Evolutionary conservation across 345 rosid species (phyloP), one percentile per base, ranked within the genome.

Genomic region (Aethionema arabicum): DNA sequence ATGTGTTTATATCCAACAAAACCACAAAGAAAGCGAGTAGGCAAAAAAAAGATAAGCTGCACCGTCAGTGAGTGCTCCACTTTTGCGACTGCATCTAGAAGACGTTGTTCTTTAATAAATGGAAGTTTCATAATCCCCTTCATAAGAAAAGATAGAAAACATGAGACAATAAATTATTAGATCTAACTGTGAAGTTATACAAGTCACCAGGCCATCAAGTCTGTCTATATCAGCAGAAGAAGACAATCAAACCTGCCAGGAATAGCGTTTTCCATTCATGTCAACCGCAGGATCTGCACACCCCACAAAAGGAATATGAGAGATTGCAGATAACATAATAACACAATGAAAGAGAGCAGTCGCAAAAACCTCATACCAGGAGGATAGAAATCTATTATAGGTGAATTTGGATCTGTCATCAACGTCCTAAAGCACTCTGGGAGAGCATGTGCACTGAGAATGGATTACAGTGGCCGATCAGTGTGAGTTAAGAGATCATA

Each of bases 111-210:
- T 15, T 85, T 96, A 56, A 93, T 88, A 70, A 93, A 93, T 59
- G 99, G 99, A 72, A 93, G 72, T 70, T 87, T 87, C 4, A 92
- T 84, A 61, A 87, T 74, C 70, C 95, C 97, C 97, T 91, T 40
- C 42, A 74, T 32, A 48, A 66, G 11, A 61, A 51, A 40, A 60
- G 53, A 46, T 33, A 36, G 13, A 14, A 61, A 32, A 21, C 2
- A 59, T 52, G 42, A 55, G 67, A 50, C 44, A 13, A 2, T 4
- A 49, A 13, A 33, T 53, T 4, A 56, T 43, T 37, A 65, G 47
- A 58, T 59, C 15, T 32, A 43, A 57, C 47, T 54, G n/a, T 1
- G 11, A 27, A 29, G 38, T 54, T 54, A 33, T 40, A 42, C 38
- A 61, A 32, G 54, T 27, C 36, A 37, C 13, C 7, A 37, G 35